A percentile compares a stretch with the other conserved stretches of the same genome.
Evolutionary conservation across 179 eudicot species (phyloP).

Genomic region (Camellia oleifera): DNA sequence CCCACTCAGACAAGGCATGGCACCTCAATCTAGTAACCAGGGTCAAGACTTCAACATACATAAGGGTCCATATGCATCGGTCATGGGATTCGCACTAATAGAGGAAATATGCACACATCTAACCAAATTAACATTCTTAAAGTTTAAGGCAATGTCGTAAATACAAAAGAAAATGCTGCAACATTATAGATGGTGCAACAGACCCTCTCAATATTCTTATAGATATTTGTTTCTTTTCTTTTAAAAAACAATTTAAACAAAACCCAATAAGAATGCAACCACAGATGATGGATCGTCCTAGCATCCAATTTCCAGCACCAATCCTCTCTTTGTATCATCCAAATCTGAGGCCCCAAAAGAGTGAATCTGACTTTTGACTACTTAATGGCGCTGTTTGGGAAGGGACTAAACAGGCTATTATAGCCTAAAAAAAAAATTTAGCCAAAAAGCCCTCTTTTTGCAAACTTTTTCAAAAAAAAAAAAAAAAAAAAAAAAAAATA

Average conservation of each 20-base stretch:
- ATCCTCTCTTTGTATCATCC: neutral
- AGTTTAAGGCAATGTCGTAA: neutral
- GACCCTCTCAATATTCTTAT: neutral
- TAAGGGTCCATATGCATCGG: neutral
- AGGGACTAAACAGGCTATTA: too few relatives aligned
- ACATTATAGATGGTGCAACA: neutral
- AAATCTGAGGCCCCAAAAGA: neutral
- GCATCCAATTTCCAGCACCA: neutral
- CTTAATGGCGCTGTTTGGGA: neutral
- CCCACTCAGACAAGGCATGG: neutral
- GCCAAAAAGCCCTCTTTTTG: too few relatives aligned
- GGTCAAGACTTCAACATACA: neutral
- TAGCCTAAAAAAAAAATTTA: too few relatives aligned
- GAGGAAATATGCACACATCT: neutral
- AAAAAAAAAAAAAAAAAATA: too few relatives aligned
- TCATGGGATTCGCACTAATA: neutral
- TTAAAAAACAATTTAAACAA: neutral
- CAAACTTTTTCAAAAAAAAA: too few relatives aligned
- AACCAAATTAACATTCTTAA: neutral
- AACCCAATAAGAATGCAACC: conserved; percentile 1
- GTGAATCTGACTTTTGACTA: neutral
- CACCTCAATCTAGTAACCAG: conserved; percentile 1
- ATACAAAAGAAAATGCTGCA: neutral
- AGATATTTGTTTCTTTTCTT: neutral
- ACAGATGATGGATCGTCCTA: neutral